Base-by-base conservation (phyloP, 108 stramenopile genomes). In the Conticribra guillardii region DNA sequence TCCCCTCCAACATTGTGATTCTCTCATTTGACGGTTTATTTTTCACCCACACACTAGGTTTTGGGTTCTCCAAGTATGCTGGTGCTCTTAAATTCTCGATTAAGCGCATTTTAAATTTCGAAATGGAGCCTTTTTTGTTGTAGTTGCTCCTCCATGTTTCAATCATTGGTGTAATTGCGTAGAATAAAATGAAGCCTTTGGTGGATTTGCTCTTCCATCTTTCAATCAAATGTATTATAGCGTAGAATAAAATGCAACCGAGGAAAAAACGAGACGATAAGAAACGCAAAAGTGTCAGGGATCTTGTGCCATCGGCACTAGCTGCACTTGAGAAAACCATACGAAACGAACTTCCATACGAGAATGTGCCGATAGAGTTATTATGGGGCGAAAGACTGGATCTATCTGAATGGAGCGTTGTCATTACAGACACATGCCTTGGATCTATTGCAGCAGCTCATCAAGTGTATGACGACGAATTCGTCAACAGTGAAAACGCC, bases 331-430 rank as follows among this genome's bases (percentile, higher is more conserved):
- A 46, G 24, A 63, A 47, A 55, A 21, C 28, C 7, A 55, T 31
- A 17, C 27, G 28, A 34, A 18, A 7, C 17, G 67, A 76, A 26
- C 60, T 76, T 8, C 75, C 67, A 9, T 76, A 62, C 54, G 45
- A 68, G 8, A n/a, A 17, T 9, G 54, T 76, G 4, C 75, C 75
- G 3, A 9, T 29, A 37, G 69, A 71, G 51, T 30, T 78, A 26
- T 45, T 78, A 2, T 51, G 24, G 9, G 34, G 64, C 2, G 1
- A 34, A 30, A 34, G 14, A 24, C 69, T 78, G 0, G 58, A 78
- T 48, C 57, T 78, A 0, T 65, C 76, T 9, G 47, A 59, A 32
- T 78, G 76, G 76, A 78, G 57, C 41, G 33, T 78, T 5, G 29
- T 78, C 2, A 32, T 65, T 4, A 78, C 69, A 3, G 69, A 78